These are phyloP conservation scores for Penicilliopsis zonata DNA, from an alignment of 495 filamentous ascomycete species.

Conservation along the genomic window DNA sequence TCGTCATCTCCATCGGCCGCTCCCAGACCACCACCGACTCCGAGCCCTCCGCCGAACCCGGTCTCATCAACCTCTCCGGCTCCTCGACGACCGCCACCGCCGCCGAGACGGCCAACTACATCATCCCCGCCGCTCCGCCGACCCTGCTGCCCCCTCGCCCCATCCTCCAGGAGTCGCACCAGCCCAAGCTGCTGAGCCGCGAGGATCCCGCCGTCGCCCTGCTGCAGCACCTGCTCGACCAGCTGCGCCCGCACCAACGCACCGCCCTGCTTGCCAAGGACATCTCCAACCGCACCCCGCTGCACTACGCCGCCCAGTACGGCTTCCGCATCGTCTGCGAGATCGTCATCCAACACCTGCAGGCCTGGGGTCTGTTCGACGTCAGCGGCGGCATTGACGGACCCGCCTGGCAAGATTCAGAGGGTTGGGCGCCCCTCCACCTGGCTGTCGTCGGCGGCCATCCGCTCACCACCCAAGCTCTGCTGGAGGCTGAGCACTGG, in stretches of 20 bases:
- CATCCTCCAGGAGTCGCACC: conserved; percentile 41
- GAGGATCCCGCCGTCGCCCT: conserved; percentile 66
- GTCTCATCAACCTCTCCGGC: too few species aligned
- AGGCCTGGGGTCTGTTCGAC: conserved; percentile 78
- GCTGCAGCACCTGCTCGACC: conserved; percentile 60
- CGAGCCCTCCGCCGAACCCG: conserved; percentile 24
- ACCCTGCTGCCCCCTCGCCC: conserved; percentile 46
- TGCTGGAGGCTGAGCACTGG: conserved; percentile 73
- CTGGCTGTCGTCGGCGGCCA: conserved; percentile 88
- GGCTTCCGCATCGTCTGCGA: conserved; percentile 81
- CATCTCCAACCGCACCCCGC: conserved; percentile 68
- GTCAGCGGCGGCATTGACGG: conserved; percentile 77
- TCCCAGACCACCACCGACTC: conserved; percentile 50
- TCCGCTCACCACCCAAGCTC: conserved; percentile 64
- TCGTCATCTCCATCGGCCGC: conserved; percentile 82
- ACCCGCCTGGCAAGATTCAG: conserved; percentile 76
- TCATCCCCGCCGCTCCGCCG: conserved; percentile 63
- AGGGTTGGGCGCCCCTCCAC: conserved; percentile 85
- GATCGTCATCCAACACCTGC: conserved; percentile 78
- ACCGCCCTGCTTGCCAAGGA: conserved; percentile 58
- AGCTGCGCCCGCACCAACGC: conserved; percentile 56
- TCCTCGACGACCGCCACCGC: conserved; percentile 36
- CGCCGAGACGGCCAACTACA: conserved; percentile 49
- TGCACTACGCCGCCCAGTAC: conserved; percentile 94
- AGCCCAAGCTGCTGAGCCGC: conserved; percentile 46